Evolutionary conservation across 108 stramenopile genomes (phyloP), one percentile per base, ranked within the genome.

Genomic region (Discostella stelligeroides): DNA sequence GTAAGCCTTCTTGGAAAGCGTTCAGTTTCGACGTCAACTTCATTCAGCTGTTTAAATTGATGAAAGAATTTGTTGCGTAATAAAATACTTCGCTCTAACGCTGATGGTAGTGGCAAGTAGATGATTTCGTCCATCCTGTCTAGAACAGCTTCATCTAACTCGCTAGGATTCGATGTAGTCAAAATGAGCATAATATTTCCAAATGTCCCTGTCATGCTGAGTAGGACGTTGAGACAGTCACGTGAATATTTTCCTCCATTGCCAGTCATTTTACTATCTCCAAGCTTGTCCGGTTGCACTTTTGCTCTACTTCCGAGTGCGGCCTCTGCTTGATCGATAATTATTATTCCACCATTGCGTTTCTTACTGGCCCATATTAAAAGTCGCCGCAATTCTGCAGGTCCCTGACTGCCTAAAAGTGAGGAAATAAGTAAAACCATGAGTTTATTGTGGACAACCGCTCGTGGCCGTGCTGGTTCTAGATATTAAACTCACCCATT

Each of bases 241-340:
- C 84, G 66, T 11, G 80, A 83, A 67, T 42, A 67, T 29, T 49
- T 20, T 18, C 29, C n/a, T 37, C 27, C 17, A 28, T 48, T 60
- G 30, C 17, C 25, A 30, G 34, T 4, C 27, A 21, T 30, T 45
- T 1, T 42, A 17, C 54, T 29, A 48, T 9, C 43, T 34, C 34
- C 39, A 1, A 13, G 48, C 17, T 62, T 25, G 39, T 61, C 53
- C 24, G 39, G 13, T 38, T 45, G 27, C n/a, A 48, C 18, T 42
- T 71, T 76, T 10, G 67, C 34, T 13, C 83, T 62, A 40, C 62
- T 80, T 14, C 75, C 79, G 0, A 96, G 63, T 30, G 86, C 85
- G 30, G 86, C 90, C 66, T 96, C 95, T 1, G 95, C 95, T 65
- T 96, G 92, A 79, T 96, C 95, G 23, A 96, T 92, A 24, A 96